Evolutionary conservation across 2,329 filamentous ascomycete species (phyloP).

Genomic region (Ophiostoma fasciatum): DNA sequence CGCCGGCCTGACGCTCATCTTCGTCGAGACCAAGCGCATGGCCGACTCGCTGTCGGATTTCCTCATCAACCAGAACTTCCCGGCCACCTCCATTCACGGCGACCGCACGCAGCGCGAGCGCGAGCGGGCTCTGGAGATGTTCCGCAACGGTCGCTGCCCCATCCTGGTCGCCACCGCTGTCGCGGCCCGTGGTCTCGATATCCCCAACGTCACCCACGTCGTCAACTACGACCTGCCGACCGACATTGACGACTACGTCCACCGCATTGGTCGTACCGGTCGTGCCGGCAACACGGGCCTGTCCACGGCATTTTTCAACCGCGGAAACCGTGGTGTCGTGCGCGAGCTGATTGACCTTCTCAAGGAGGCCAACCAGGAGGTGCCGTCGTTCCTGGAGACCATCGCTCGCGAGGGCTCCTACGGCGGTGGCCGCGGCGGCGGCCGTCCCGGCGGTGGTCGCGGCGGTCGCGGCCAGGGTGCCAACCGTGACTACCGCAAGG

Average conservation of each 20-base stretch:
- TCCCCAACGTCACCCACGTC: slow-evolving; percentile 91
- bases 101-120: slow-evolving; percentile 97
- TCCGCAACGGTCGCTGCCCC: slow-evolving; percentile 88
- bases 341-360: slow-evolving; percentile 93
- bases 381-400: slow-evolving; percentile 86
- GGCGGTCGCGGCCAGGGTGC: slow-evolving; percentile 55
- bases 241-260: slow-evolving; percentile 95
- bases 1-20: slow-evolving; percentile 80
- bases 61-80: slow-evolving; percentile 96
- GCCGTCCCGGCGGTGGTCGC: slow-evolving; percentile 47
- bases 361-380: slow-evolving; percentile 97
- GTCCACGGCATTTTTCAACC: slow-evolving; percentile 98
- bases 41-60: slow-evolving; percentile 96
- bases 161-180: slow-evolving; percentile 96
- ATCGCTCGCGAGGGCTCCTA: slow-evolving; percentile 90
- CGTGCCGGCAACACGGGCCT: slow-evolving; percentile 99
- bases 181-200: slow-evolving; percentile 80
- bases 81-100: slow-evolving; percentile 95
- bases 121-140: slow-evolving; percentile 94
- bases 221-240: slow-evolving; percentile 91
- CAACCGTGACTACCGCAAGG: slow-evolving; percentile 85
- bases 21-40: slow-evolving; percentile 99
- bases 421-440: slow-evolving; percentile 51
- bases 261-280: slow-evolving; percentile 98
- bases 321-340: slow-evolving; percentile 94